Conservation (phyloP, 2,329 filamentous ascomycete species). For the Talaromyces sp. region DNA sequence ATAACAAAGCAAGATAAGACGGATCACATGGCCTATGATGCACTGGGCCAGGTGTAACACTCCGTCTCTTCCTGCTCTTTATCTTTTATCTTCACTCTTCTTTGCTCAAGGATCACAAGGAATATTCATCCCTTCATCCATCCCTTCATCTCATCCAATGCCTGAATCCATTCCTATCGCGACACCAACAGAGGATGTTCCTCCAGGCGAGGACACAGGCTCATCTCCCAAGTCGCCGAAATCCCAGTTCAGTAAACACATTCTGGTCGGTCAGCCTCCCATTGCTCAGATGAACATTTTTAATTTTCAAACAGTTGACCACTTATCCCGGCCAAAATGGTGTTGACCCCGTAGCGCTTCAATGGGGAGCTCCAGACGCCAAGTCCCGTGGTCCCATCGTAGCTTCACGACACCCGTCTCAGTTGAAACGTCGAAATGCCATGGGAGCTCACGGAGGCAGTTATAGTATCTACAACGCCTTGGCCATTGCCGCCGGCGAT, state of each 20-base stretch:
- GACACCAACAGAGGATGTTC: neutral
- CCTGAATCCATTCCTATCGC: slow-evolving; percentile 12
- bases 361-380: slow-evolving; percentile 80
- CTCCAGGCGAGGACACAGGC: slow-evolving; percentile 2
- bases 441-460: slow-evolving; percentile 79
- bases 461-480: slow-evolving; percentile 91
- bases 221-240: slow-evolving; percentile 13
- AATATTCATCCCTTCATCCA: neutral
- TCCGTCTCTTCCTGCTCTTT: neutral
- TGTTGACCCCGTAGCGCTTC: slow-evolving; percentile 83
- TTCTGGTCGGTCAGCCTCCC: slow-evolving; percentile 13
- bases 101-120: neutral
- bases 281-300: neutral
- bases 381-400: slow-evolving; percentile 78
- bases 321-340: slow-evolving; percentile 94
- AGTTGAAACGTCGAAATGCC: slow-evolving; percentile 44
- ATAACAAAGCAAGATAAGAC: slow-evolving; percentile 11
- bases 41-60: neutral
- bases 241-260: slow-evolving; percentile 19
- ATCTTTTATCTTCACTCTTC: neutral
- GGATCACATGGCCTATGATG: slow-evolving; percentile 12
- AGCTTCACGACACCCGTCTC: slow-evolving; percentile 53
- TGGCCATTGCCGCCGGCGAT: slow-evolving; percentile 88
- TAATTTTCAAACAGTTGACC: slow-evolving; percentile 47
- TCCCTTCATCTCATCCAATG: slow-evolving; percentile 1